Evolutionary conservation across 2,329 filamentous ascomycete species (phyloP).

Genomic region (Fusarium veterinarium): DNA sequence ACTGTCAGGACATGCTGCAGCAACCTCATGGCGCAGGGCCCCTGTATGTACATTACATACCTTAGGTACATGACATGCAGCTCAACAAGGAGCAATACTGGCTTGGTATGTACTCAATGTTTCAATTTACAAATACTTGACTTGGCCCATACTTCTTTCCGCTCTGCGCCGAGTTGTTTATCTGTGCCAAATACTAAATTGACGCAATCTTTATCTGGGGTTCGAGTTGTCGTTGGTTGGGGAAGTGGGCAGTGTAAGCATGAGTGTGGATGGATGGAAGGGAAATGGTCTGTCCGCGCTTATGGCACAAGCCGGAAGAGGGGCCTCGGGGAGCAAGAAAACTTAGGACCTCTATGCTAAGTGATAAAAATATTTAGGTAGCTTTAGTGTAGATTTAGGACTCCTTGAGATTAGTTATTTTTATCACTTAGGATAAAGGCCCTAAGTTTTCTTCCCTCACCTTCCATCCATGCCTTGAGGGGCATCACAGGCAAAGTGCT

Average conservation of each 20-base stretch:
- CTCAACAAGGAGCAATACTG: not conserved
- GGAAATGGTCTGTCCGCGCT: not conserved
- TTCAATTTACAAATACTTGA: not conserved
- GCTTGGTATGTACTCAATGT: not conserved
- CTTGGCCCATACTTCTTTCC: not conserved
- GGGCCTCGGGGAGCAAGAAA: not conserved
- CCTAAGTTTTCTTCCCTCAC: not conserved
- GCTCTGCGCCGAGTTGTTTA: not conserved
- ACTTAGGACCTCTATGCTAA: not conserved
- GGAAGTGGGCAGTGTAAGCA: constrained; percentile 22
- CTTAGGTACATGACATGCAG: not conserved
- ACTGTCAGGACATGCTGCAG: constrained; percentile 14
- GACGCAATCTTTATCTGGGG: not conserved
- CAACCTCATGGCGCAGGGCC: not conserved
- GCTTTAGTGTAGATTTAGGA: not conserved
- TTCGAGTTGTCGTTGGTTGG: not conserved
- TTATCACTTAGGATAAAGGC: too few species aligned
- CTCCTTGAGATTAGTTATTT: not conserved
- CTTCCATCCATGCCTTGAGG: not conserved
- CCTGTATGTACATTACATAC: not conserved
- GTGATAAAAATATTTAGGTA: not conserved
- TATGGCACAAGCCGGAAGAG: constrained; percentile 1
- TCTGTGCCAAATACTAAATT: not conserved
- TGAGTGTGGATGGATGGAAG: not conserved
- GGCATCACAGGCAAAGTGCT: not conserved